Evolutionary conservation across 2,329 filamentous ascomycete species (phyloP).

Genomic region (Pseudonectria buxi): DNA sequence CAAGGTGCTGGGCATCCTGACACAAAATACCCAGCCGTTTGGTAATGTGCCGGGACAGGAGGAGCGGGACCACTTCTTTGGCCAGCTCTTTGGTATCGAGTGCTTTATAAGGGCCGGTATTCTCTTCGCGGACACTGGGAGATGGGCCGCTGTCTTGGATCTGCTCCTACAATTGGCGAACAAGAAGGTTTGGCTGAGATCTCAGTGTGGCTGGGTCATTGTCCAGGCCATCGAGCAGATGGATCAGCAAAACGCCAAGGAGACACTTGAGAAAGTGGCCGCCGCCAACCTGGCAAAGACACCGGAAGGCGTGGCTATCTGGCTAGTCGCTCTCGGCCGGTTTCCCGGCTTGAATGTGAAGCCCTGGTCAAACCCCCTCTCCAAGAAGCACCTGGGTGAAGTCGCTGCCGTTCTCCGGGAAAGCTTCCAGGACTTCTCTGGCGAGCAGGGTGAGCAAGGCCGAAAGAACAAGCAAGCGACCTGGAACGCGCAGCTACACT

Average conservation of each 20-base stretch:
- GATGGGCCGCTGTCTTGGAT: conserved; percentile 63
- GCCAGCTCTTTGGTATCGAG: conserved; percentile 79
- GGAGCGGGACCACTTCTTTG: conserved; percentile 77
- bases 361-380: conserved; percentile 74
- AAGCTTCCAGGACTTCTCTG: conserved; percentile 48
- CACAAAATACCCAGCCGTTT: conserved; percentile 48
- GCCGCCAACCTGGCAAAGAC: conserved; percentile 66
- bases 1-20: conserved; percentile 43
- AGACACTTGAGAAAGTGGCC: conserved; percentile 55
- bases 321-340: conserved; percentile 62
- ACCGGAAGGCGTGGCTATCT: conserved; percentile 83
- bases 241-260: conserved; percentile 50
- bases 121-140: conserved; percentile 53
- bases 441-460: conserved; percentile 36
- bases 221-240: conserved; percentile 64
- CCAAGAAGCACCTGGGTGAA: conserved; percentile 57
- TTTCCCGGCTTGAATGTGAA: conserved; percentile 60
- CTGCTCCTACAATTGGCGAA: conserved; percentile 66
- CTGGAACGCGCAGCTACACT: conserved; percentile 76
- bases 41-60: conserved; percentile 61
- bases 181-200: conserved; percentile 82
- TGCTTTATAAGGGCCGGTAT: conserved; percentile 75
- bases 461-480: conserved; percentile 57
- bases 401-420: conserved; percentile 77
- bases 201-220: conserved; percentile 80